Conservation (phyloP, 1,284 basidiomycete species). For the Boletus sp. region DNA sequence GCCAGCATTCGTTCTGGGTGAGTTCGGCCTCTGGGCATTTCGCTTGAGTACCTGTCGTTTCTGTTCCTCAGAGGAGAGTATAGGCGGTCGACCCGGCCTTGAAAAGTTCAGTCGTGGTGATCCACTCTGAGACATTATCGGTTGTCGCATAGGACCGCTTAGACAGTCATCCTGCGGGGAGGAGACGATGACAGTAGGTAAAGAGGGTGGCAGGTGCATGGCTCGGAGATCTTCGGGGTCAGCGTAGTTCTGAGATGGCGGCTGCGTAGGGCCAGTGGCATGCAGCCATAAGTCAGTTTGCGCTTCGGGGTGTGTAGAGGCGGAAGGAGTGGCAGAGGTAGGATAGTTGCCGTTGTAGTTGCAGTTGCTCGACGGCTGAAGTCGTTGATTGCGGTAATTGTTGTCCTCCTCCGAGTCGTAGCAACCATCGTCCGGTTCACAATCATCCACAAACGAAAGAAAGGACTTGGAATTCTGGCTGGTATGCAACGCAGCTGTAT, state of each 20-base stretch:
- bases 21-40: slow-evolving; percentile 40
- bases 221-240: slow-evolving; percentile 11
- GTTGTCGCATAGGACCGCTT: slow-evolving; percentile 24
- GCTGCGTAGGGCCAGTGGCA: slow-evolving; percentile 7
- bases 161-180: slow-evolving; percentile 28
- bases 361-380: slow-evolving; percentile 3
- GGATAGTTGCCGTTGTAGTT: slow-evolving; percentile 3
- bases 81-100: slow-evolving; percentile 47
- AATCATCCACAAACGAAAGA: slow-evolving; percentile 23
- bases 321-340: slow-evolving; percentile 1
- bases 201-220: slow-evolving; percentile 36
- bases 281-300: slow-evolving; percentile 19
- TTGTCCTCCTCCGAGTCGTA: slow-evolving; percentile 13
- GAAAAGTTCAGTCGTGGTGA: slow-evolving; percentile 51
- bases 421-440: slow-evolving; percentile 19
- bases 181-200: slow-evolving; percentile 48
- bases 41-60: slow-evolving; percentile 60
- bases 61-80: slow-evolving; percentile 45
- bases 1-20: slow-evolving; percentile 23
- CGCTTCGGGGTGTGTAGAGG: background rate
- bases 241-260: slow-evolving; percentile 4
- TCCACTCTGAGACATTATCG: slow-evolving; percentile 31
- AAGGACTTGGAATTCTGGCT: slow-evolving; percentile 27
- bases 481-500: slow-evolving; percentile 29
- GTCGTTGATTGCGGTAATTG: slow-evolving; percentile 7